Evolutionary conservation across 345 rosid species (phyloP), one percentile per base, ranked within the genome.

Genomic region (Salix udensis): DNA sequence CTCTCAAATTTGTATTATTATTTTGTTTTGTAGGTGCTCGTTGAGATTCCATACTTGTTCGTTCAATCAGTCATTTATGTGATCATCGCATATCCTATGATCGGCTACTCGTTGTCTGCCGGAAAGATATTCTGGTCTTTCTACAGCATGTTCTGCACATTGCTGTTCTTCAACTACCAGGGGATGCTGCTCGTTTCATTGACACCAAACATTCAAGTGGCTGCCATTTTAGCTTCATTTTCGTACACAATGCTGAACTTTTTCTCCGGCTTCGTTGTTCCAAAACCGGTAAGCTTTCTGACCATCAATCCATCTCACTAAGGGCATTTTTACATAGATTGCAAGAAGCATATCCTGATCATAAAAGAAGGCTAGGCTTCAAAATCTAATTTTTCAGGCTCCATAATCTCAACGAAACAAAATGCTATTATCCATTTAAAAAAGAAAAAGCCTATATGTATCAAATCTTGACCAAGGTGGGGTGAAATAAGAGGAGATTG

Each of bases 31-130:
- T 77, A 91, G 95, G 93, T 94, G 76, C 76, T 84, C 26, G 80
- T 90, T 2, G 98, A 92, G 92, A 31, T 91, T 48, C 98, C 97
- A 5, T 94, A 92, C 76, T 24, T 88, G 39, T 65, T 91, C 23
- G 62, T 78, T 40, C 91, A 88, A 67, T 78, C 88, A 30, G 72
- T 81, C 24, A 76, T 77, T 31, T 91, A 79, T 58, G 82, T 84
- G 72, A 77, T 79, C 55, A 70, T 87, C 71, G 64, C 90, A 15
- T 91, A 94, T 82, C 92, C 96, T 0, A 92, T 91, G 97, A 83
- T 92, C 0, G 98, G 96, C 50, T 84, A 86, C n/a, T 81, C 82
- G 13, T 76, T 55, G 80, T 44, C 77, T 3, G 66, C 69, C 3
- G 61, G 58, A 10, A 84, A 84, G 77, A 74, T 84, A 65, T 71